phyloP scores from a whole-genome alignment of 306 rosid species.

The Prosopis cineraria region DNA sequence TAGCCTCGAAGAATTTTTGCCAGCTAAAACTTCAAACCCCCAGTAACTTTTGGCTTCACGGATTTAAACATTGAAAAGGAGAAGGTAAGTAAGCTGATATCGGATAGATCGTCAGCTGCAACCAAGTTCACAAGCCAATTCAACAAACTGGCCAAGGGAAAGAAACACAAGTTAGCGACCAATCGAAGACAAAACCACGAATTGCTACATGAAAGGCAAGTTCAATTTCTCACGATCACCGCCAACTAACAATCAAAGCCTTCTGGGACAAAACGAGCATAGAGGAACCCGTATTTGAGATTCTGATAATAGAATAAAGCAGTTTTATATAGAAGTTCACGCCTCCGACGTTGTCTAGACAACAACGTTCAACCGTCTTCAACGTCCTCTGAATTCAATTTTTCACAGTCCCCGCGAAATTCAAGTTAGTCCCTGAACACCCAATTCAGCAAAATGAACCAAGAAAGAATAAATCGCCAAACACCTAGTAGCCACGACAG shows the following conservation, averaged over 20 bases:
- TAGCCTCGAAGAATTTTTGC: constrained; percentile 2
- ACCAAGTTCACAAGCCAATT: constrained; percentile 34
- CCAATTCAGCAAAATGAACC: constrained; percentile 32
- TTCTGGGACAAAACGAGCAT: constrained; percentile 13
- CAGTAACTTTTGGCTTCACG: constrained; percentile 16
- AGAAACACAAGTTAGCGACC: background rate
- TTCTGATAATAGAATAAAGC: background rate
- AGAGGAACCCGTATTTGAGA: constrained; percentile 10
- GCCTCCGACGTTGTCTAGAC: background rate
- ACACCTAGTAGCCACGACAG: constrained; percentile 19
- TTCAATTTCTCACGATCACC: constrained; percentile 19
- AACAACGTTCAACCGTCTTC: background rate
- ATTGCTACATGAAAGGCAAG: constrained; percentile 28
- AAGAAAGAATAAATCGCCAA: background rate
- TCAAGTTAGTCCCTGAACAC: constrained; percentile 35
- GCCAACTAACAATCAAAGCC: background rate
- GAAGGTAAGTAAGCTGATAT: background rate
- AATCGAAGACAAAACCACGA: constrained; percentile 10
- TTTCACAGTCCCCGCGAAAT: constrained; percentile 24
- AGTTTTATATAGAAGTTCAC: constrained; percentile 1
- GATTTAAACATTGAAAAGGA: constrained; percentile 11
- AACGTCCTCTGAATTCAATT: constrained; percentile 13
- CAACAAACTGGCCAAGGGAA: constrained; percentile 33
- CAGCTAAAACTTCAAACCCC: constrained; percentile 30
- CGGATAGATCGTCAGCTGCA: constrained; percentile 12